Base-by-base conservation (phyloP, 768 basidiomycete genomes). In the Suillus fuscotomentosus region DNA sequence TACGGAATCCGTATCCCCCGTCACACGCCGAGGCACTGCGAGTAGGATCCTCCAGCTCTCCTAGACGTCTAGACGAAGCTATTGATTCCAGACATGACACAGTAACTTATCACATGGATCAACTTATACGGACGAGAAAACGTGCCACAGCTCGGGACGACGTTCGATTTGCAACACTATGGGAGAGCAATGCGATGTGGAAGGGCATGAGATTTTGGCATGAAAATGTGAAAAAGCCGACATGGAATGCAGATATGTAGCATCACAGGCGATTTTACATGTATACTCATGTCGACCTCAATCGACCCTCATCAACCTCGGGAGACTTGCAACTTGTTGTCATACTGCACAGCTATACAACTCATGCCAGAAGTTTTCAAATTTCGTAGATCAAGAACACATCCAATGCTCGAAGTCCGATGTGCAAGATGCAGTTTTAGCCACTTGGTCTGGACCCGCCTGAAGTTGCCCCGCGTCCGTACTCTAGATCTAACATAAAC, bases 171-270 rank as follows among this genome's bases (percentile, higher is more conserved):
- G 17, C 22, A 59, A 27, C 42, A 41, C 24, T 59, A 17, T 59
- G 57, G 57, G 57, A 59, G 17, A 42, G 17, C 41, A 42, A 42
- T 24, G 57, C 24, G 42, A 42, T 42, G 24, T 59, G 57, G 57
- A 59, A 59, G 57, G 57, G 57, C 10, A 31, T 27, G 41, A 42
- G 57, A 20, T 59, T 59, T 20, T 43, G 41, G 57, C 41, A 59
- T 20, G 57, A 59, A 59, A 17, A 41, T 9, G 10, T 59, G 56
- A 41, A 20, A 41, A 27, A 27, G 39, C 31, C 41, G 3, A 41
- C 24, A 3, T 41, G 24, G 24, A 42, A 7, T 20, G 57, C 11
- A 36, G 17, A 31, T 27, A 27, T 27, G 24, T 27, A 41, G 24
- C 5, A 17, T 15, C 2, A 39, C 10, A 38, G 36, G 22, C 2